Evolutionary conservation across 2,329 filamentous ascomycete species (phyloP).

Genomic region (Scedosporium aurantiacum): DNA sequence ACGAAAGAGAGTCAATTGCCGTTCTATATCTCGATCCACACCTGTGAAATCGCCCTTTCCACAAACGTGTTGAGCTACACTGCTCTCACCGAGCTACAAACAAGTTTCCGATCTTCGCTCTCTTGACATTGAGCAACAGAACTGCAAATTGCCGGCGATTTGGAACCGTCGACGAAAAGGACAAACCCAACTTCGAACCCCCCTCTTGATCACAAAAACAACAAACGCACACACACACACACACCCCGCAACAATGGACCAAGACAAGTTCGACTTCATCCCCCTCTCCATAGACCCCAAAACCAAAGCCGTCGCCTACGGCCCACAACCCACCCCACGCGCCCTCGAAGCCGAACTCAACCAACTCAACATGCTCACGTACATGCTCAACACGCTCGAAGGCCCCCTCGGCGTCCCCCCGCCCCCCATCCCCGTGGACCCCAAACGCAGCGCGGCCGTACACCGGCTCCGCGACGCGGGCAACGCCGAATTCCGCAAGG

Average conservation of each 20-base stretch:
- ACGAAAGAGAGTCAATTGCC: too few relatives aligned
- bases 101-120: too few relatives aligned
- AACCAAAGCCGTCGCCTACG: constrained; percentile 57
- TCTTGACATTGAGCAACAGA: too few relatives aligned
- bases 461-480: constrained; percentile 83
- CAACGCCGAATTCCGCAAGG: constrained; percentile 73
- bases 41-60: too few relatives aligned
- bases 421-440: constrained; percentile 82
- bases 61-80: too few relatives aligned
- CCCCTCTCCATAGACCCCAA: constrained; percentile 72
- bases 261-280: constrained; percentile 69
- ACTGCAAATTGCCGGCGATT: too few relatives aligned
- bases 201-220: neutral
- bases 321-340: constrained; percentile 30
- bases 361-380: constrained; percentile 70
- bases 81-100: too few relatives aligned
- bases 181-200: too few relatives aligned
- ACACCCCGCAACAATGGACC: constrained; percentile 33
- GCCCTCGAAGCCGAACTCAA: constrained; percentile 54
- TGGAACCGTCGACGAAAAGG: too few relatives aligned
- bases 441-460: constrained; percentile 79
- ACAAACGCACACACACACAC: neutral
- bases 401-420: constrained; percentile 59
- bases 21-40: too few relatives aligned
- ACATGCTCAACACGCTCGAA: constrained; percentile 54